Conservation (phyloP, 306 rosid genomes). For the Prunus davidiana region DNA sequence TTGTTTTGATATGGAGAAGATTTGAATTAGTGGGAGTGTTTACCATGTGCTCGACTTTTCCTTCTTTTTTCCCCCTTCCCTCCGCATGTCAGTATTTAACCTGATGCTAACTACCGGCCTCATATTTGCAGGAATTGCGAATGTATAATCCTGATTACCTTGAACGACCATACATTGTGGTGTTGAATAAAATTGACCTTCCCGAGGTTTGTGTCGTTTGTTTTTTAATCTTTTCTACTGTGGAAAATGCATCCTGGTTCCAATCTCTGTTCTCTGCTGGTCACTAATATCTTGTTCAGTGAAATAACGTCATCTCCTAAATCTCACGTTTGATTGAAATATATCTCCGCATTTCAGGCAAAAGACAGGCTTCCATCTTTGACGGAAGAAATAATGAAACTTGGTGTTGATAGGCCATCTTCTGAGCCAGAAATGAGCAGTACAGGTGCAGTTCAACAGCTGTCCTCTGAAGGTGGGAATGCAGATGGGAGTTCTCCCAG, state of each 20-base stretch:
- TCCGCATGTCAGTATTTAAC: neutral
- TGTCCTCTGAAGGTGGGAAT: conserved; percentile 29
- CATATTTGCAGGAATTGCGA: conserved; percentile 79
- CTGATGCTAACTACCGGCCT: conserved; percentile 18
- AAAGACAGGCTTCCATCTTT: conserved; percentile 54
- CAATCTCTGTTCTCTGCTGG: neutral
- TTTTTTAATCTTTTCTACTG: neutral
- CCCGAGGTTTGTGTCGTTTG: conserved; percentile 57
- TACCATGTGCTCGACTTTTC: neutral
- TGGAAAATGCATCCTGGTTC: neutral
- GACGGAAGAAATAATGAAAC: conserved; percentile 63
- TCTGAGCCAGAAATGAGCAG: conserved; percentile 33
- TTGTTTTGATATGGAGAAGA: conserved; percentile 1
- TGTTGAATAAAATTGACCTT: conserved; percentile 90
- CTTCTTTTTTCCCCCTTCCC: neutral
- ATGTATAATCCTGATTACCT: conserved; percentile 96
- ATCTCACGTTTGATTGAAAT: neutral
- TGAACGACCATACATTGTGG: conserved; percentile 83
- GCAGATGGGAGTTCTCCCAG: conserved; percentile 18
- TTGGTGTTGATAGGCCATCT: conserved; percentile 47
- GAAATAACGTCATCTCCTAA: neutral
- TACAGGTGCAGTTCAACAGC: conserved; percentile 29
- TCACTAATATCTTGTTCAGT: neutral
- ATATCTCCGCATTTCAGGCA: conserved; percentile 42
- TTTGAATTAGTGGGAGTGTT: neutral